Conservation (phyloP, 2,329 filamentous ascomycete genomes). For the Phoma sp. region DNA sequence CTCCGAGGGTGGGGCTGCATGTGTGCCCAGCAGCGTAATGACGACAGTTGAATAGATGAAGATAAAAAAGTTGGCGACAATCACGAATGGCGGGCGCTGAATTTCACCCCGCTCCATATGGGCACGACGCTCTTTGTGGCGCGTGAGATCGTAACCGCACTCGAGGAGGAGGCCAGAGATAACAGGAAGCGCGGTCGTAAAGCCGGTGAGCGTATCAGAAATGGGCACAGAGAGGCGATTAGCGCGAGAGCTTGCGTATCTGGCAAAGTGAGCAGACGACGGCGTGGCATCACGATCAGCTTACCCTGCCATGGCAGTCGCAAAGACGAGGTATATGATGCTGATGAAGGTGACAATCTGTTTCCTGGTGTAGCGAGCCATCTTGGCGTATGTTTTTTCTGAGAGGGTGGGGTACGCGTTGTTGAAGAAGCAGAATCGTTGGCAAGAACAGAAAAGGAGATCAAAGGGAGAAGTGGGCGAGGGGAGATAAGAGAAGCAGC, state of each 20-base stretch:
- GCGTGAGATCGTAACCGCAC: constrained; percentile 45
- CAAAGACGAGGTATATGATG: constrained; percentile 49
- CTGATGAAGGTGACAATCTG: constrained; percentile 49
- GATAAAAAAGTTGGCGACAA: constrained; percentile 48
- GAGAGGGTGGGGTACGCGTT: constrained; percentile 10
- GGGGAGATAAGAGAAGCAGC: not conserved
- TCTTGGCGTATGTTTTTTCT: constrained; percentile 17
- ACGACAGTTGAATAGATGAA: constrained; percentile 52
- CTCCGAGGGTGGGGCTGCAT: constrained; percentile 47
- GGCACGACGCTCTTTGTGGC: constrained; percentile 38
- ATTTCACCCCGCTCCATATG: constrained; percentile 42
- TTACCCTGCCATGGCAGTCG: constrained; percentile 50
- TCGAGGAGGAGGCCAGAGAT: constrained; percentile 53
- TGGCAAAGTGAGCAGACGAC: constrained; percentile 21
- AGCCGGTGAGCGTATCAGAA: constrained; percentile 48
- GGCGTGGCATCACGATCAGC: not conserved
- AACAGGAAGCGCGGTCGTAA: constrained; percentile 52
- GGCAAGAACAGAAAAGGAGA: not conserved
- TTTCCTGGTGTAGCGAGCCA: constrained; percentile 46
- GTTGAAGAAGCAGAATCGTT: not conserved
- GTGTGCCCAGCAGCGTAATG: constrained; percentile 54
- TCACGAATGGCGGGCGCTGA: constrained; percentile 44
- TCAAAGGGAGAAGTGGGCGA: not conserved
- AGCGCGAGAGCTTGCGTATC: constrained; percentile 40
- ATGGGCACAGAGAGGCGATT: constrained; percentile 52